Evolutionary conservation across 2,329 filamentous ascomycete species (phyloP), one percentile per base, ranked within the genome.

Genomic region (Myriosclerotinia duriaeana): DNA sequence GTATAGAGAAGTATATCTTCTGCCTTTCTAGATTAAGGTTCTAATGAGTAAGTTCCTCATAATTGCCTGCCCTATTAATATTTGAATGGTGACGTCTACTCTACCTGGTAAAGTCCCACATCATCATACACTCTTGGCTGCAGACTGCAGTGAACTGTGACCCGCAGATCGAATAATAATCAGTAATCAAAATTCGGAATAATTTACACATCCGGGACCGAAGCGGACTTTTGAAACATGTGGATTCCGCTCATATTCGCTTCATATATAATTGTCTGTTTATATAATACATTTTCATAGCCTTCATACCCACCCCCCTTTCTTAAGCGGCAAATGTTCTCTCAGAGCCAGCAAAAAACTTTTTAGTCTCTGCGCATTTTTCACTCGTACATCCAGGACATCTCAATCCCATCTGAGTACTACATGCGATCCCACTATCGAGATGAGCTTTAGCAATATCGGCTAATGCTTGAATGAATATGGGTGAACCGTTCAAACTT

Each of bases 381-480:
- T 96, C 92, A 76, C 91, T 98, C 79, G 87, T 93, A 80, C 95
- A 99, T 7, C 91, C 93, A 2, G 96, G 95, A 80, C 95, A 99
- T 73, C 95, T 87, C 72, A 99, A 80, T 11, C 87, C 87, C 91
- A 99, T 93, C 80, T 98, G 95, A 66, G 82, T 81, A 40, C 91
- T 96, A 77, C 91, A 94, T 12, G 81, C 76, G 12, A 81, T 73
- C 6, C 89, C 89, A 69, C 86, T 88, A 62, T 87, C 81, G 63
- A 99, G 79, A 80, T 99, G 96, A 20, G 82, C 79, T 75, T 90
- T 89, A 9, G 93, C 95, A 72, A 99, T 86, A 75, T 97, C 89
- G 14, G 94, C 95, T 62, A 99, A 83, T 0, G 91, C 95, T 71
- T 90, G 80, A 74, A 99, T 98, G 78, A 99, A 99, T 1, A 94